Evolutionary conservation across 164 flowering plant species (phyloP).

Genomic region (Kalanchoe fedtschenkoi): DNA sequence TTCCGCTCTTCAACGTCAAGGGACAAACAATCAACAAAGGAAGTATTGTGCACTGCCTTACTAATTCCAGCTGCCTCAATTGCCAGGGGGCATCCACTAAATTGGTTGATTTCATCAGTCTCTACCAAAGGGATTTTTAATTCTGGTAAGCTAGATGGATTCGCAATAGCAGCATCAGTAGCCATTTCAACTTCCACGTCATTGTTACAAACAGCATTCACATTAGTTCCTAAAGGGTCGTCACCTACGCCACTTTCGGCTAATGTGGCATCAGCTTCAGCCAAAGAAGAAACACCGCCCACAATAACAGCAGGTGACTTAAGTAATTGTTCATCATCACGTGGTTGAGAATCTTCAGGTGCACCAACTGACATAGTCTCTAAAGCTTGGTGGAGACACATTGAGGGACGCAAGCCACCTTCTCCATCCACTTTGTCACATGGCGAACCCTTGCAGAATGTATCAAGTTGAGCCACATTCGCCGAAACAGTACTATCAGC

Average conservation of each 20-base stretch:
- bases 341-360: constrained; percentile 45
- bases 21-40: constrained; percentile 9
- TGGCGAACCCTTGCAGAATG: not conserved
- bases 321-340: constrained; percentile 15
- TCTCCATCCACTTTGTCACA: constrained; percentile 39
- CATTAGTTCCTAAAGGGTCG: constrained; percentile 11
- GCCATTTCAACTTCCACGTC: not conserved
- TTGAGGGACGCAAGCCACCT: constrained; percentile 87
- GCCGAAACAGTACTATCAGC: not conserved
- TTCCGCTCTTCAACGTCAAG: constrained; percentile 12
- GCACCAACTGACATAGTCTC: constrained; percentile 93
- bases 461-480: not conserved
- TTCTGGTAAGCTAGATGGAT: constrained; percentile 2
- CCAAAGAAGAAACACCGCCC: constrained; percentile 11
- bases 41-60: constrained; percentile 3
- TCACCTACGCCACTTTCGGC: constrained; percentile 12
- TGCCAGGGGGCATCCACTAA: constrained; percentile 2
- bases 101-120: constrained; percentile 12
- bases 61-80: constrained; percentile 9
- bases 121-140: constrained; percentile 10
- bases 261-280: constrained; percentile 11
- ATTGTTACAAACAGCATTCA: constrained; percentile 11
- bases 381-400: constrained; percentile 81
- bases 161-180: not conserved
- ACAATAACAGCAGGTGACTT: constrained; percentile 10